Evolutionary conservation across 768 basidiomycete genomes (phyloP).

Genomic region (Pisolithus marmoratus): DNA sequence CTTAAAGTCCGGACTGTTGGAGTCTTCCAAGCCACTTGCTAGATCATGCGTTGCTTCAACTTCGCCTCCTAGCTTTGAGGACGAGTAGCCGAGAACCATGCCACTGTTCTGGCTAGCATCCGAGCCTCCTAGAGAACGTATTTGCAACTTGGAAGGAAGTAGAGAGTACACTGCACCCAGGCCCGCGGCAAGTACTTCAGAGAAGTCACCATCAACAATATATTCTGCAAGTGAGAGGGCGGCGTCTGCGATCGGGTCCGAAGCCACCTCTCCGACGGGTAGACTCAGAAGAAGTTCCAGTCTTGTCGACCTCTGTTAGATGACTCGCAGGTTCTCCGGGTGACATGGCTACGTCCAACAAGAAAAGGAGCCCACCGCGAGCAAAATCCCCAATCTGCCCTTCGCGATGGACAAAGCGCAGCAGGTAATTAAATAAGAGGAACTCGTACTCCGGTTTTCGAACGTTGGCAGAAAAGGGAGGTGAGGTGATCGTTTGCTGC

Average conservation of each 20-base stretch:
- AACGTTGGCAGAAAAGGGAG: constrained; percentile 33
- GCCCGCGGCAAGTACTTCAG: constrained; percentile 93
- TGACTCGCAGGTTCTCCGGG: constrained; percentile 49
- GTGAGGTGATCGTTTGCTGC: constrained; percentile 50
- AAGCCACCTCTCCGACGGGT: constrained; percentile 10
- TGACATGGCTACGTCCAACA: constrained; percentile 96
- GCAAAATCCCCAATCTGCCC: constrained; percentile 92
- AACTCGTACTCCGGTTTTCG: constrained; percentile 92
- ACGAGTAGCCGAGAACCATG: constrained; percentile 71
- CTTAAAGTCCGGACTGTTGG: constrained; percentile 70
- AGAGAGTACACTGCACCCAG: constrained; percentile 90
- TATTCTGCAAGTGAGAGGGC: constrained; percentile 87
- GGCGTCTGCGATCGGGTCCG: constrained; percentile 78
- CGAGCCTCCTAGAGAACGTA: constrained; percentile 42
- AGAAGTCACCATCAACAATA: constrained; percentile 94
- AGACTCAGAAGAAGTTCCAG: constrained; percentile 17
- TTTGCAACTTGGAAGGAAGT: constrained; percentile 80
- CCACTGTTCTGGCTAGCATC: constrained; percentile 39
- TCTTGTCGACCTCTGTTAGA: constrained; percentile 31
- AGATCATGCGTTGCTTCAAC: constrained; percentile 46
- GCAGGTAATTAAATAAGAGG: constrained; percentile 89
- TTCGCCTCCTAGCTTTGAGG: constrained; percentile 49
- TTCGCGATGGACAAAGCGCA: constrained; percentile 92
- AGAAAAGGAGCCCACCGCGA: constrained; percentile 84
- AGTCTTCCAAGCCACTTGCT: constrained; percentile 69